Percentiles rank a stretch among this genome's conserved stretches.
phyloP scores from a whole-genome alignment of 169 alveolate species.

The Cryptosporidium bovis region DNA sequence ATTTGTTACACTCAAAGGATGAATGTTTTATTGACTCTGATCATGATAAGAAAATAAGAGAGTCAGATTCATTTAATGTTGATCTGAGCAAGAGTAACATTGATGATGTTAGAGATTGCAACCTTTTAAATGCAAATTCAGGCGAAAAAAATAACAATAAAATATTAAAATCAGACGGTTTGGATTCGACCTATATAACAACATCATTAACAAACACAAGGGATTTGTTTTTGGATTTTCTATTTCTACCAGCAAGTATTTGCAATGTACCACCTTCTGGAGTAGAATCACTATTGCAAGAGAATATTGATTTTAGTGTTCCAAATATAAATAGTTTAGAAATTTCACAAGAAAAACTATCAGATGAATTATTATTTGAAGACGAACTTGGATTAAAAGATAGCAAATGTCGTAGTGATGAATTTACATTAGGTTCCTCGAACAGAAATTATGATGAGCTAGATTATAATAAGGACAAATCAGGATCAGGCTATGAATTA shows the following conservation, averaged over 20 bases:
- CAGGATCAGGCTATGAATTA: too few relatives aligned
- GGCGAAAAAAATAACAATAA: background rate
- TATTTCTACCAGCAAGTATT: constrained; percentile 67
- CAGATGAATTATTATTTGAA: too few relatives aligned
- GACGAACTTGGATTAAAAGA: too few relatives aligned
- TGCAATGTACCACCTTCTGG: constrained; percentile 73
- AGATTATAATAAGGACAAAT: too few relatives aligned
- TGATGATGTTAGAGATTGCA: too few relatives aligned
- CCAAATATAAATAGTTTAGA: constrained; percentile 21
- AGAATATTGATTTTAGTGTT: constrained; percentile 36
- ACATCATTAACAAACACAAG: constrained; percentile 41
- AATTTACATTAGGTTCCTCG: too few relatives aligned
- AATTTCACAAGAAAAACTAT: background rate
- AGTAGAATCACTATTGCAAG: constrained; percentile 55
- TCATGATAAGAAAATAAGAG: background rate
- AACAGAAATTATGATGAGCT: too few relatives aligned
- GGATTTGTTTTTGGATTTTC: constrained; percentile 44
- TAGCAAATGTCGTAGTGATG: too few relatives aligned
- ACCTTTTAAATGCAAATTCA: background rate
- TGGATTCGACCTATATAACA: constrained; percentile 36
- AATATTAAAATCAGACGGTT: background rate
- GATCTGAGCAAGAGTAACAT: too few relatives aligned
- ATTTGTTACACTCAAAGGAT: constrained; percentile 3
- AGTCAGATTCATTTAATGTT: too few relatives aligned
- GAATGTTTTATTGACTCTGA: background rate